These are phyloP conservation scores for Cryptomeria japonica DNA, from an alignment of 75 land plant genomes.

Conservation along the genomic window DNA sequence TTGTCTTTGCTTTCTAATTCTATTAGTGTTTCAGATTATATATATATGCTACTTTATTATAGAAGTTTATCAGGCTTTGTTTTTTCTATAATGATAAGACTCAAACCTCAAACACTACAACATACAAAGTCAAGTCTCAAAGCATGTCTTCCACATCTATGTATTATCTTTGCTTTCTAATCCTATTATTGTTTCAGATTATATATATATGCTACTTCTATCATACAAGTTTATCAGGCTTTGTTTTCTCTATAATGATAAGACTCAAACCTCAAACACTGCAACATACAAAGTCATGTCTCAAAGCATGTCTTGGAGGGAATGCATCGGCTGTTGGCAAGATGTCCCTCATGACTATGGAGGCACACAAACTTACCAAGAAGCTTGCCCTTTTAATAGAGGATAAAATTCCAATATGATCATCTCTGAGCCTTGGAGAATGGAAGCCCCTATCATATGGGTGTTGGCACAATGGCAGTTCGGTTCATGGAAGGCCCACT, in stretches of 20 bases:
- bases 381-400: not conserved
- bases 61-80: too few relatives aligned
- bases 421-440: not conserved
- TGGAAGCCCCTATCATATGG: not conserved
- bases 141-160: not conserved
- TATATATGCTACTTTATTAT: too few relatives aligned
- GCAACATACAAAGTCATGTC: not conserved
- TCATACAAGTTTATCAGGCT: too few relatives aligned
- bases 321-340: not conserved
- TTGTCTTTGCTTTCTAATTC: too few relatives aligned
- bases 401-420: not conserved
- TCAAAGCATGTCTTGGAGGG: not conserved
- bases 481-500: not conserved
- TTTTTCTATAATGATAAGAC: not conserved
- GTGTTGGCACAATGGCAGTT: not conserved
- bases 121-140: not conserved
- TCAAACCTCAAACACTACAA: not conserved
- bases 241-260: not conserved
- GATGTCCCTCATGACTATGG: not conserved
- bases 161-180: too few relatives aligned
- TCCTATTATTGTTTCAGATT: too few relatives aligned
- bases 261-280: not conserved
- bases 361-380: not conserved
- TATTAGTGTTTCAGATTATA: too few relatives aligned
- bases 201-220: too few relatives aligned